Conservation (phyloP, 768 basidiomycete genomes). For the Lyophyllum decastes region DNA sequence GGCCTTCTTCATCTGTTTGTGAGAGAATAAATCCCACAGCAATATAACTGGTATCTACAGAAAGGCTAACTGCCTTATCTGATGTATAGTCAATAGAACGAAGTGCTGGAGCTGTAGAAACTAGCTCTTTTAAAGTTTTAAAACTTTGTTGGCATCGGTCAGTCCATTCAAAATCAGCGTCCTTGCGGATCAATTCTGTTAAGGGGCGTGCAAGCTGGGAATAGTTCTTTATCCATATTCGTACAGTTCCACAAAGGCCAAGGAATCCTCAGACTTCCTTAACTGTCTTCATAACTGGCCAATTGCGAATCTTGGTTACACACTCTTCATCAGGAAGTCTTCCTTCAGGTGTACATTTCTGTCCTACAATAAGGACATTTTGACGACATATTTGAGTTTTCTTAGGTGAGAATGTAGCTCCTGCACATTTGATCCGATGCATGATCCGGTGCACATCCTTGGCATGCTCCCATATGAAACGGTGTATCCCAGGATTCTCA, state of each 20-base stretch:
- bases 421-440: conserved; percentile 15
- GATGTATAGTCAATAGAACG: conserved; percentile 28
- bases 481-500: conserved; percentile 28
- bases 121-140: conserved; percentile 6
- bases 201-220: background rate
- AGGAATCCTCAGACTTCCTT: conserved; percentile 25
- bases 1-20: conserved; percentile 7
- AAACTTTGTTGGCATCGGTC: conserved; percentile 21
- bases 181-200: conserved; percentile 14
- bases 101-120: conserved; percentile 3
- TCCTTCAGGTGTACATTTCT: conserved; percentile 34
- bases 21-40: conserved; percentile 8
- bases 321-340: conserved; percentile 21
- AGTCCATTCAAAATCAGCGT: conserved; percentile 22
- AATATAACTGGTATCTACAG: conserved; percentile 27
- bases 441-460: conserved; percentile 23
- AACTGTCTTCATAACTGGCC: conserved; percentile 21
- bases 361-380: conserved; percentile 28
- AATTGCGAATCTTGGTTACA: conserved; percentile 26
- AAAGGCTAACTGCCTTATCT: conserved; percentile 20
- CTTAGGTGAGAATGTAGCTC: conserved; percentile 30
- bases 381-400: conserved; percentile 28
- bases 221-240: background rate
- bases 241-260: conserved; percentile 11
- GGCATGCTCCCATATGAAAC: conserved; percentile 37